phyloP scores from a whole-genome alignment of 164 flowering plant genomes.

The grape (Vitis vinifera) region DNA sequence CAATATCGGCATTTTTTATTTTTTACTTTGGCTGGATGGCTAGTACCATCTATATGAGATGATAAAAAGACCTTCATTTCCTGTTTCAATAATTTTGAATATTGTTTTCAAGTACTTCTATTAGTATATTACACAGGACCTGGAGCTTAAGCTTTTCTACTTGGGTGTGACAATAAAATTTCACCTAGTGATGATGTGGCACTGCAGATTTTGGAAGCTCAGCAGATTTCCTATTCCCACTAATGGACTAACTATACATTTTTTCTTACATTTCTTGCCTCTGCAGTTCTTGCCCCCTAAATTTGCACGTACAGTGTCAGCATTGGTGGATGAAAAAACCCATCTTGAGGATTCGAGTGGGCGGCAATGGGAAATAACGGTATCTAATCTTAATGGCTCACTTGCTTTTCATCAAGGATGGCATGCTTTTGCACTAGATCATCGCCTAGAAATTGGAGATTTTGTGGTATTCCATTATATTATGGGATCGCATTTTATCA shows the following conservation, averaged over 20 bases:
- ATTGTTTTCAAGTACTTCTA: too few species aligned
- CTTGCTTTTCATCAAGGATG: constrained; percentile 57
- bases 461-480: constrained; percentile 38
- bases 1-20: too few species aligned
- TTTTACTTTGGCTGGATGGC: too few species aligned
- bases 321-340: constrained; percentile 23
- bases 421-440: constrained; percentile 43
- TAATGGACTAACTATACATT: neutral
- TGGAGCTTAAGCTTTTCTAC: too few species aligned
- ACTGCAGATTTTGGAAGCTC: neutral
- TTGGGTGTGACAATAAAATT: neutral
- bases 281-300: constrained; percentile 56
- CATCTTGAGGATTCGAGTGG: constrained; percentile 48
- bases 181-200: neutral
- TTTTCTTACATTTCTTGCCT: neutral
- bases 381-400: constrained; percentile 26
- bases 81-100: too few species aligned
- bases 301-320: constrained; percentile 20
- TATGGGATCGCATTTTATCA: constrained; percentile 38
- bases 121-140: too few species aligned
- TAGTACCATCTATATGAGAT: too few species aligned
- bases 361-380: constrained; percentile 32
- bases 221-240: neutral
- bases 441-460: constrained; percentile 43
- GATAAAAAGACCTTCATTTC: too few species aligned